Evolutionary conservation across 129 eudicot species (phyloP).

Genomic region (Heracleum sosnowskyi): DNA sequence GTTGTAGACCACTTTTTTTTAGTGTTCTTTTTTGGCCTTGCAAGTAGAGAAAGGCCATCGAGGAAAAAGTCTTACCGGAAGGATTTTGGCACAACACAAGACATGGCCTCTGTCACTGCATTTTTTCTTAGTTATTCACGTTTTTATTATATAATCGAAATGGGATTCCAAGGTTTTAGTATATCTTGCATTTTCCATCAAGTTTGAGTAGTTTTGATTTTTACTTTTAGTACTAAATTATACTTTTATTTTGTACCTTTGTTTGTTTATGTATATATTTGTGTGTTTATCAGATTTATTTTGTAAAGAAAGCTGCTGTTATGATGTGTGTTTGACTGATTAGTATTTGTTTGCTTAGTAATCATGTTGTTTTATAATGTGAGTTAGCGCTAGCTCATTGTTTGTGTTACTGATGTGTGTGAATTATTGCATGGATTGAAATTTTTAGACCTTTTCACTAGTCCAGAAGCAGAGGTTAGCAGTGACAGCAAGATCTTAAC

Average conservation of each 20-base stretch:
- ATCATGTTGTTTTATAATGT: too few relatives aligned
- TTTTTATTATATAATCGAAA: neutral
- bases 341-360: neutral
- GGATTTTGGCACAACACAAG: too few relatives aligned
- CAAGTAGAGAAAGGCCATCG: too few relatives aligned
- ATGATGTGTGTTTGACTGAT: too few relatives aligned
- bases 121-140: neutral
- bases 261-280: too few relatives aligned
- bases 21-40: too few relatives aligned
- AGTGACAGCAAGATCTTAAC: too few relatives aligned
- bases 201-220: neutral
- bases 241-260: neutral
- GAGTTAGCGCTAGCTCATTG: neutral
- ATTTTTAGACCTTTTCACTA: conserved; percentile 38
- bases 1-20: too few relatives aligned
- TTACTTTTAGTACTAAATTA: neutral
- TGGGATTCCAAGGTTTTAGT: neutral
- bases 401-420: neutral
- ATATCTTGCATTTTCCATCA: neutral
- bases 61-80: too few relatives aligned
- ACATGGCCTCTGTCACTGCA: too few relatives aligned
- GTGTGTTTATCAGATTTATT: neutral
- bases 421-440: conserved; percentile 4
- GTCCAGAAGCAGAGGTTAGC: conserved; percentile 68
- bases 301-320: too few relatives aligned